A percentile compares a stretch with the other conserved stretches of the same genome.
Conservation (phyloP, 2,329 filamentous ascomycete species). For the Cadophora gregata region DNA sequence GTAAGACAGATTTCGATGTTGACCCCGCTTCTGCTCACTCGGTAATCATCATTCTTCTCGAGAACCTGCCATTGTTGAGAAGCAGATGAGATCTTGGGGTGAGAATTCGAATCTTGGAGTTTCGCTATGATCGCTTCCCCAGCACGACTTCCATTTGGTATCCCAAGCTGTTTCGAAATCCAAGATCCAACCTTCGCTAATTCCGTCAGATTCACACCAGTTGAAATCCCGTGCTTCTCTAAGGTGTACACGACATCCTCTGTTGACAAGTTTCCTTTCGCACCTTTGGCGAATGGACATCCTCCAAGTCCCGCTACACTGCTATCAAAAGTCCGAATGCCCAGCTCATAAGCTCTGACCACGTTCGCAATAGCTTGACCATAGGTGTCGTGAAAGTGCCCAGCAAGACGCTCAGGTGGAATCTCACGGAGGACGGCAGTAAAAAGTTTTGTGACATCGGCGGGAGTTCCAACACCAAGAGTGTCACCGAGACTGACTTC, state of each 20-base stretch:
- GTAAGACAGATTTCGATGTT: conserved; percentile 44
- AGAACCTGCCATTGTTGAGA: not conserved
- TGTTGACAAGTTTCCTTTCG: not conserved
- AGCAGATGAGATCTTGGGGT: not conserved
- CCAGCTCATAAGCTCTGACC: not conserved
- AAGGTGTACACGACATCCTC: not conserved
- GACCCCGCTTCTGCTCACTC: not conserved
- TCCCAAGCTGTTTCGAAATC: not conserved
- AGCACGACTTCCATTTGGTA: not conserved
- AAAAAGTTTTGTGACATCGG: not conserved
- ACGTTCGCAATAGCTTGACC: not conserved
- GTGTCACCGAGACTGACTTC: not conserved
- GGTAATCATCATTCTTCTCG: not conserved
- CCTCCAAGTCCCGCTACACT: not conserved
- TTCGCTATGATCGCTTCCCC: not conserved
- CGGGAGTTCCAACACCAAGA: not conserved
- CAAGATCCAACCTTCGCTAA: not conserved
- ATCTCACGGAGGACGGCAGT: not conserved
- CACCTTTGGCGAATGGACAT: not conserved
- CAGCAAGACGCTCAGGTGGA: not conserved
- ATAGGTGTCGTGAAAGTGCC: not conserved
- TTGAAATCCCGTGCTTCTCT: not conserved
- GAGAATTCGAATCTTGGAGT: not conserved
- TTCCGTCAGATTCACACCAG: not conserved
- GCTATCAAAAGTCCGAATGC: not conserved